Base-by-base conservation (phyloP, 2,329 filamentous ascomycete genomes). In the Penicillium italicum region DNA sequence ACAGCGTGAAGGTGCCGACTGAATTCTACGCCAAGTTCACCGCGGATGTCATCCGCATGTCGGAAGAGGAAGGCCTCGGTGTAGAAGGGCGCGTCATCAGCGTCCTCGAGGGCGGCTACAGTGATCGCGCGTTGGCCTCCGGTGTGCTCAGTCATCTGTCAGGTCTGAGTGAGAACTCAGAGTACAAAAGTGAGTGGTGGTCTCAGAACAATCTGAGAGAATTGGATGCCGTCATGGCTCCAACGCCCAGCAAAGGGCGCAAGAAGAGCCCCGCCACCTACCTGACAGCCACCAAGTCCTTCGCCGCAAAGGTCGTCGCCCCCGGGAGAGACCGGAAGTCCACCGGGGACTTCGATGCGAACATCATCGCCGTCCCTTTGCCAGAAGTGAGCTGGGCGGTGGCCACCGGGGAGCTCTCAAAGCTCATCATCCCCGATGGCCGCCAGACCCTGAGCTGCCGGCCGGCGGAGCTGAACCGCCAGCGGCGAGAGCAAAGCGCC, bases 11-110 rank as follows among this genome's bases (percentile, higher is more conserved):
- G 68, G 94, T 99, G 2, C 93, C 94, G 0, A 99, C 93, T 0
- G 90, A 93, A 50, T 99, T 99, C 71, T 99, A 97, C 69, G 94
- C 94, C 46, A 85, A 89, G 1, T 88, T 99, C 61, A 93, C 93
- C 0, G 83, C 86, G 42, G 94, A 99, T 68, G 84, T 97, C 3
- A 87, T 95, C 14, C 85, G 82, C 45, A 78, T 99, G 56, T 89
- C 95, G 0, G 82, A 89, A 38, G 91, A 97, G 70, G 86, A 90
- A 64, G 89, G 82, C 2, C 83, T 90, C 1, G 82, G 83, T 28
- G 89, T 90, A 1, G 88, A 95, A 26, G 93, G 93, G 2, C 83
- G 94, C 42, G 81, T 97, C 22, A 87, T 99, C 68, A 97, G 93
- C 71, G 91, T 97, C 2, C 81, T 99, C 22, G 94, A 99, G 74